A percentile compares a stretch with the other conserved stretches of the same genome.
phyloP scores from a whole-genome alignment of 2,329 filamentous ascomycete species.

The Colletotrichum gloeosporioides region DNA sequence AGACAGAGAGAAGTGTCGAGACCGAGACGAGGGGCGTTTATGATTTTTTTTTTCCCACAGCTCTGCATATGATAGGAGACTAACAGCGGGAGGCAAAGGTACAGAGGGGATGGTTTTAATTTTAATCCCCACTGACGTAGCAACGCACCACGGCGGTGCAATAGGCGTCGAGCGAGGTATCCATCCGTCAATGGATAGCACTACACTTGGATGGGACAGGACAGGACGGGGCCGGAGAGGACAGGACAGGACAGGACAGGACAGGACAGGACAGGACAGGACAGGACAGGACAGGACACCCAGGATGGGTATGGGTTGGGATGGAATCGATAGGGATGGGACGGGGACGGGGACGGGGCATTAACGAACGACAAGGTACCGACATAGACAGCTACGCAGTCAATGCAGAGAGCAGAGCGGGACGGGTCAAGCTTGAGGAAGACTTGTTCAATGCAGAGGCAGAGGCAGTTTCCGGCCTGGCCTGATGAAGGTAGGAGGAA shows the following conservation, averaged over 20 bases:
- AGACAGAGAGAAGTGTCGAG: background rate
- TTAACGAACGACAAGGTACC: background rate
- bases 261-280: background rate
- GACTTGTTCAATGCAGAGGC: background rate
- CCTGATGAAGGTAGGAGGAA: background rate
- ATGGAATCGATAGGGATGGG: background rate
- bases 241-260: background rate
- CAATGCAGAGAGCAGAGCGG: background rate
- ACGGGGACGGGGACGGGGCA: background rate
- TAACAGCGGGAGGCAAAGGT: background rate
- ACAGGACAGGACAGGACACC: background rate
- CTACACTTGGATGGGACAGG: background rate
- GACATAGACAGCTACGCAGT: background rate
- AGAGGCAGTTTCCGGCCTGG: background rate
- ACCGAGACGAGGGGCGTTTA: conserved; percentile 16
- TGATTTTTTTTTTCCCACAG: conserved; percentile 17
- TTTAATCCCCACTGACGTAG: conserved; percentile 25
- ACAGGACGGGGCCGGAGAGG: background rate
- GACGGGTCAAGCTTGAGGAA: background rate
- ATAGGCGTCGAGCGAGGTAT: background rate
- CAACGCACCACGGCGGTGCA: conserved; percentile 1
- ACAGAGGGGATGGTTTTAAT: conserved; percentile 19
- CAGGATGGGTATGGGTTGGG: background rate
- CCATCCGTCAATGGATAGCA: background rate
- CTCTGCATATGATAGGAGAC: conserved; percentile 5